These are phyloP conservation scores for Crotalaria pallida DNA, from an alignment of 306 rosid genomes.

Conservation along the genomic window DNA sequence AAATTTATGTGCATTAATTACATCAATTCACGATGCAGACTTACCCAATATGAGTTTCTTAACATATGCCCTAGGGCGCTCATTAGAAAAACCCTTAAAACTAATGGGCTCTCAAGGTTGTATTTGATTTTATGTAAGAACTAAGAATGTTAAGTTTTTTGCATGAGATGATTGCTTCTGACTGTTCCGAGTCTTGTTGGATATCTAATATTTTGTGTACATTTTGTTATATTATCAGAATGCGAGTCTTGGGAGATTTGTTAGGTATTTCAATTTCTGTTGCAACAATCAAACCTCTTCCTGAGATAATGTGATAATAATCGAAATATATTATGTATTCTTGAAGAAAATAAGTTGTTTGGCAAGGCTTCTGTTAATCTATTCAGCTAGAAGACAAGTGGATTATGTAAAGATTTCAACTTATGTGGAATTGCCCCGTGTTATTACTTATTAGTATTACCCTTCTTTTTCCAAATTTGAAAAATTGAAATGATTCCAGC, in stretches of 20 bases:
- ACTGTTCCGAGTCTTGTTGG: background rate
- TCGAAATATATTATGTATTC: background rate
- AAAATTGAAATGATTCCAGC: background rate
- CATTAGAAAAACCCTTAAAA: no score
- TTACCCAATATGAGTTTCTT: no score
- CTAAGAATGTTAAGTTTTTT: background rate
- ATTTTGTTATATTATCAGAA: background rate
- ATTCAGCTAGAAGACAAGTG: no score
- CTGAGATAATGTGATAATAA: background rate
- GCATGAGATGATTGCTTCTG: background rate
- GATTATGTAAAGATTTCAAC: no score
- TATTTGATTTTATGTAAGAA: background rate
- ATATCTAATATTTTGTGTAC: background rate
- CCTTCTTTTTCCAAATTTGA: background rate
- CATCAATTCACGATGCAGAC: no score
- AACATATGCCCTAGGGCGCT: no score
- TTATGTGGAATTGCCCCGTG: no score
- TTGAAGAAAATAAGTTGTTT: background rate
- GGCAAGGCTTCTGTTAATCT: background rate
- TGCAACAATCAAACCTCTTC: background rate
- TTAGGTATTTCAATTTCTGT: background rate
- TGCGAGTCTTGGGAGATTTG: background rate
- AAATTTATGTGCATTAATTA: no score
- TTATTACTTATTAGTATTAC: background rate
- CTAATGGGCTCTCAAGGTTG: background rate